phyloP scores from a whole-genome alignment of 2,329 filamentous ascomycete species.

The Verticillium dahliae region DNA sequence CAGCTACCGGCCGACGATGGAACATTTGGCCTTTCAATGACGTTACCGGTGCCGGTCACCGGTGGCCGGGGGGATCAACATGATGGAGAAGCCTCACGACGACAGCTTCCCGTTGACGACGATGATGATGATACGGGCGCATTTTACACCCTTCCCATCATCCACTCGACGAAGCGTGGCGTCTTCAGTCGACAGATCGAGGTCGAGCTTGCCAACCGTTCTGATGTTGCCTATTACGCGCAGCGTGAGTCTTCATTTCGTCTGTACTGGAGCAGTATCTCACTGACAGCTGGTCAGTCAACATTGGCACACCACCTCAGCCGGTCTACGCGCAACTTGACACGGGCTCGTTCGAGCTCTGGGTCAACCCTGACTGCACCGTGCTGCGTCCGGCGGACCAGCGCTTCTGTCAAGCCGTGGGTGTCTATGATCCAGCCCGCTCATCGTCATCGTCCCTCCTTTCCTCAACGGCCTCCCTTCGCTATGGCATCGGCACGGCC shows the following conservation, averaged over 20 bases:
- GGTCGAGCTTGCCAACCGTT: slow-evolving; percentile 39
- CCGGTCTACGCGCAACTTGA: slow-evolving; percentile 49
- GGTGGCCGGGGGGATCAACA: neutral
- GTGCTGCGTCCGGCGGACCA: slow-evolving; percentile 32
- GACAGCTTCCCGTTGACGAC: slow-evolving; percentile 7
- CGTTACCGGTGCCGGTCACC: slow-evolving; percentile 9
- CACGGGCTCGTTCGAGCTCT: slow-evolving; percentile 54
- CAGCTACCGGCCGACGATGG: slow-evolving; percentile 10
- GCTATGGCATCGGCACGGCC: slow-evolving; percentile 45
- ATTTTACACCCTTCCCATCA: slow-evolving; percentile 20
- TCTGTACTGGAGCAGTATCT: neutral
- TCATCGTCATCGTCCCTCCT: slow-evolving; percentile 31
- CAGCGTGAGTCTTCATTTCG: slow-evolving; percentile 26
- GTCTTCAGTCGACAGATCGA: slow-evolving; percentile 35
- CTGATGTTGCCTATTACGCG: slow-evolving; percentile 48
- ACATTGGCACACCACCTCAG: slow-evolving; percentile 48
- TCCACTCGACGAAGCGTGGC: slow-evolving; percentile 20
- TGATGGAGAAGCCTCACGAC: slow-evolving; percentile 2
- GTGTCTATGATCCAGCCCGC: slow-evolving; percentile 32
- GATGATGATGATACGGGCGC: slow-evolving; percentile 9
- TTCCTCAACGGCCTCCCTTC: slow-evolving; percentile 29
- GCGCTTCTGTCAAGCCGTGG: slow-evolving; percentile 37
- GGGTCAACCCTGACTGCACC: slow-evolving; percentile 56
- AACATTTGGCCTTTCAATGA: slow-evolving; percentile 1
- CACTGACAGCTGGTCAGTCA: slow-evolving; percentile 17